phyloP scores from a whole-genome alignment of 495 filamentous ascomycete genomes.

The Jackrogersella minutella region DNA sequence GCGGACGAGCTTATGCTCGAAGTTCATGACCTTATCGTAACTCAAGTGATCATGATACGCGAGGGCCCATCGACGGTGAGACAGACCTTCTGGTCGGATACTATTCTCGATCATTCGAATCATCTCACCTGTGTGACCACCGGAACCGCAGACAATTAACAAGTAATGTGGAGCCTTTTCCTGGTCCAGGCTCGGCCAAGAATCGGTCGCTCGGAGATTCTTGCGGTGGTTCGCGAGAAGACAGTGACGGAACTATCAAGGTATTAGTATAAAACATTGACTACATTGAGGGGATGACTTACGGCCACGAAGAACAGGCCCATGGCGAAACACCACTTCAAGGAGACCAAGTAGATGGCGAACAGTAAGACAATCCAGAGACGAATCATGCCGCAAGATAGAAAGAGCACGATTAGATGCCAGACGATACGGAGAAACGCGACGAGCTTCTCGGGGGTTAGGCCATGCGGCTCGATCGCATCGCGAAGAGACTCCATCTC shows the following conservation, averaged over 20 bases:
- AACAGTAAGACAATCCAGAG: conserved; percentile 21
- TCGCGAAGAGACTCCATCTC: conserved; percentile 19
- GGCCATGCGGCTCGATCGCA: background rate
- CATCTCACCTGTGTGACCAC: conserved; percentile 96
- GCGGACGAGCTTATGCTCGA: conserved; percentile 45
- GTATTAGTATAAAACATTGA: conserved; percentile 2
- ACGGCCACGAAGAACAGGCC: conserved; percentile 35
- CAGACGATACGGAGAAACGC: background rate
- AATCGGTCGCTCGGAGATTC: background rate
- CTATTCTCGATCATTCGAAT: conserved; percentile 72
- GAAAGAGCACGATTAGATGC: background rate
- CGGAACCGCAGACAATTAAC: conserved; percentile 86
- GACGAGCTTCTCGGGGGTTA: background rate
- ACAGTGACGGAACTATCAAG: conserved; percentile 6
- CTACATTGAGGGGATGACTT: conserved; percentile 11
- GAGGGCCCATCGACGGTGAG: conserved; percentile 82
- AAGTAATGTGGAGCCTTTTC: conserved; percentile 63
- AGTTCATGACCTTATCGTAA: conserved; percentile 43
- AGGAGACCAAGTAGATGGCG: conserved; percentile 29
- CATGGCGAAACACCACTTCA: conserved; percentile 5
- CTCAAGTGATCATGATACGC: conserved; percentile 80
- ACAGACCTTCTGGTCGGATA: conserved; percentile 47
- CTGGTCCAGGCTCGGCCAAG: background rate
- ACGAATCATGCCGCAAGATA: conserved; percentile 1
- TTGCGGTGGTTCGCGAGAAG: background rate